Conservation (phyloP, 768 basidiomycete species). For the Tubosaeta sp. region DNA sequence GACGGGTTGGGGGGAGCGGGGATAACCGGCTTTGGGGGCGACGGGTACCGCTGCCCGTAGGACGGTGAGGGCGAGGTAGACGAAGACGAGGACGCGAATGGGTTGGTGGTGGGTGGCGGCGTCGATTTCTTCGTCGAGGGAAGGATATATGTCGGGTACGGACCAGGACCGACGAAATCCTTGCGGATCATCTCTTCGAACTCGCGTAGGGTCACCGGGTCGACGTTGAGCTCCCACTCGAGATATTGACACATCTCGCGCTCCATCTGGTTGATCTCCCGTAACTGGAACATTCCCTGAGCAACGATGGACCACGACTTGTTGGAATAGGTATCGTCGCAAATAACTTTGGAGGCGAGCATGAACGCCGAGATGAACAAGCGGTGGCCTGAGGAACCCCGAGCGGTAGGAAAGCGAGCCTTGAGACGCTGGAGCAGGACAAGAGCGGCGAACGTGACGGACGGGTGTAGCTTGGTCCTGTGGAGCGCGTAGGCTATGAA, state of each 20-base stretch:
- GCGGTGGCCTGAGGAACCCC: constrained; percentile 68
- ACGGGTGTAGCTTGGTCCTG: constrained; percentile 56
- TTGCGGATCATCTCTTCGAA: constrained; percentile 58
- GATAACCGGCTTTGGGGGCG: constrained; percentile 28
- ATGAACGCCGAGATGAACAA: constrained; percentile 72
- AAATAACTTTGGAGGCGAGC: constrained; percentile 77
- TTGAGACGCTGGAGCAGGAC: constrained; percentile 64
- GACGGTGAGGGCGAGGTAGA: constrained; percentile 27
- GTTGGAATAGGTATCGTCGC: constrained; percentile 92
- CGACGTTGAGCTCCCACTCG: constrained; percentile 86
- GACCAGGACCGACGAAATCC: constrained; percentile 54
- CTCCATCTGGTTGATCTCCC: constrained; percentile 82
- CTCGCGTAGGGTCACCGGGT: constrained; percentile 52
- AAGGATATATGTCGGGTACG: constrained; percentile 62
- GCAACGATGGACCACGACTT: constrained; percentile 91
- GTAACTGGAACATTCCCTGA: constrained; percentile 75
- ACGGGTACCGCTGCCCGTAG: constrained; percentile 28
- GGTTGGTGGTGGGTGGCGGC: constrained; percentile 30
- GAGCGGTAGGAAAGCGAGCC: constrained; percentile 69
- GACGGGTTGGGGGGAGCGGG: constrained; percentile 13
- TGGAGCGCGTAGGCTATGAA: constrained; percentile 69
- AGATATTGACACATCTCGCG: constrained; percentile 81
- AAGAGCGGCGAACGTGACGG: constrained; percentile 39
- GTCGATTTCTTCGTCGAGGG: constrained; percentile 61
- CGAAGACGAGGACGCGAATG: constrained; percentile 31